Conservation (phyloP, 768 basidiomycete genomes). For the Gymnopilus junonius region DNA sequence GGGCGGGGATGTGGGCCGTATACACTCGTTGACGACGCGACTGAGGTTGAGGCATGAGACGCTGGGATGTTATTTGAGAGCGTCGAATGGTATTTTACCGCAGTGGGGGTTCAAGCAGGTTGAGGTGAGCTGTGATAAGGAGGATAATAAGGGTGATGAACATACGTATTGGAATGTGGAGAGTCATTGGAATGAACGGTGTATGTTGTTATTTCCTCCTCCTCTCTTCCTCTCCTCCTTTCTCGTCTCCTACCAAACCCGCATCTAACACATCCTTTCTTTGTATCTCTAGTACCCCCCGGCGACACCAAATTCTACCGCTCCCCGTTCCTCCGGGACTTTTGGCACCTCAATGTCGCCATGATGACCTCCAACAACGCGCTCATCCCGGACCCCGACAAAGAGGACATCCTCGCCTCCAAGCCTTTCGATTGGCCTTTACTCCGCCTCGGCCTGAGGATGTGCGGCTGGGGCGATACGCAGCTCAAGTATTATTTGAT, state of each 20-base stretch:
- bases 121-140: constrained; percentile 92
- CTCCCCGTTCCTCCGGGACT: constrained; percentile 94
- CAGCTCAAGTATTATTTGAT: constrained; percentile 93
- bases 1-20: constrained; percentile 61
- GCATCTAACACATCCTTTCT: background rate
- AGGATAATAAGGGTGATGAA: constrained; percentile 76
- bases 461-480: constrained; percentile 94
- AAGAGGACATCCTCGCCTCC: constrained; percentile 96
- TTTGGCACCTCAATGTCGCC: constrained; percentile 98
- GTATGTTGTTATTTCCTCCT: constrained; percentile 54
- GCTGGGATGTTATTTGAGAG: constrained; percentile 87
- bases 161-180: constrained; percentile 99
- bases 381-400: constrained; percentile 95
- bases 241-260: background rate
- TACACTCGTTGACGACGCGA: constrained; percentile 91
- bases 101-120: constrained; percentile 99
- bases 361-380: constrained; percentile 99
- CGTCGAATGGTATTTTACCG: constrained; percentile 87
- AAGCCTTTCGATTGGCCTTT: constrained; percentile 94
- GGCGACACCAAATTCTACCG: constrained; percentile 84
- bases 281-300: constrained; percentile 70
- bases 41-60: constrained; percentile 80
- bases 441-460: constrained; percentile 86
- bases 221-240: background rate
- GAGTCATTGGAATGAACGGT: constrained; percentile 92